Evolutionary conservation across 495 filamentous ascomycete genomes (phyloP), one percentile per base, ranked within the genome.

Genomic region (Penicillium macrosclerotiorum): DNA sequence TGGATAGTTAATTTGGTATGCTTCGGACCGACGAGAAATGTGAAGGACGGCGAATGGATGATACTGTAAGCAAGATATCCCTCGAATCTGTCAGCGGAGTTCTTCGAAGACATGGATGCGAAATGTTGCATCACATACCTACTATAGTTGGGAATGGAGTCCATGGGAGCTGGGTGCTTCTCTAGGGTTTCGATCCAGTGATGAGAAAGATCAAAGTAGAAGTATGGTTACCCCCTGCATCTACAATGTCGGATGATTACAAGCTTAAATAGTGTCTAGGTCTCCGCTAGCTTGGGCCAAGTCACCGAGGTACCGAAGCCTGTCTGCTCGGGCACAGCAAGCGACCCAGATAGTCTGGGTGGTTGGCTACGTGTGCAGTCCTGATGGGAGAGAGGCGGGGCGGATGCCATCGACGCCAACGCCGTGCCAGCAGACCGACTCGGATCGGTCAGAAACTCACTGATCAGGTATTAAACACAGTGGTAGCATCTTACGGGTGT

Each of bases 1-100:
- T 78, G 73, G 45, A 76, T 66, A n/a, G 65, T 71, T 47, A 72
- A 52, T 45, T 71, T 71, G 20, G 68, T 68, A 42, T 70, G 64
- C 17, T 56, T 54, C 14, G 66, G 70, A 11, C 73, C 73, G 50
- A 78, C 68, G n/a, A 76, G 59, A 48, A 76, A 78, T 49, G 70
- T 74, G 38, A 76, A 78, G 17, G 66, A 65, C 17, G 61, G 61
- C 23, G 70, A 72, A 35, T 63, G 62, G 23, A 72, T 60, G 42
- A 72, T 71, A 33, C 73, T 77, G 48, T 58, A 18, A 12, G 34
- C 20, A 4, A 17, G 5, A 13, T 35, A 17, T 18, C 3, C n/a
- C 5, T 35, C 4, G 7, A 17, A 3, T 12, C 23, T 23, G 35
- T 49, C 45, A 52, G 42, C 27, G 26, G 2, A 17, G 13, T 29